Evolutionary conservation across 179 eudicot genomes (phyloP), one percentile per base, ranked within the genome.

Genomic region (Sideroxylon spinosum): DNA sequence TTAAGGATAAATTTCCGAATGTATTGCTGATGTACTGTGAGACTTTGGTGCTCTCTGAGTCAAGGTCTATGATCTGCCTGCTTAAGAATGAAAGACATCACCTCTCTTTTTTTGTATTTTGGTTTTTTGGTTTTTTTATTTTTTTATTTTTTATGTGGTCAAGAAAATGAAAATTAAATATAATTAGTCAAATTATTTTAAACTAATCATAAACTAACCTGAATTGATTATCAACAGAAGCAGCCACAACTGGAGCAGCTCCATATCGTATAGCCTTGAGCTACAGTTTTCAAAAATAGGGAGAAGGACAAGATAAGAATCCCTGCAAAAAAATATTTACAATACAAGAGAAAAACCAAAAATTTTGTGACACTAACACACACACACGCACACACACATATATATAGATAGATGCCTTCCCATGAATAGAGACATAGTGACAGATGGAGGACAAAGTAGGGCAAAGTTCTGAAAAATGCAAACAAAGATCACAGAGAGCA

Each of bases 221-320:
- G 79, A 82, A 83, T 73, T 85, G 82, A 67, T 75, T 76, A 70
- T 86, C 86, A 60, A 71, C 29, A 73, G 70, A 78, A 62, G 82
- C 73, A 32, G 76, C 61, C 65, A 83, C 76, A 44, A 89, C 74
- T 11, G 89, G 93, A 76, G 86, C 83, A 79, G 93, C 84, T 79
- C 93, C 91, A 76, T 89, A 89, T 79, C 78, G 83, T 37, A 88
- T 49, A 75, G 93, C 91, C 82, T 89, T 89, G 62, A 89, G 84
- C 89, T 89, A 65, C 19, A 80, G 4, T 59, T 71, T 66, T 57
- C 73, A 63, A 80, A 71, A 3, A 44, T 4, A 63, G 20, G 17
- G 19, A 26, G 6, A 13, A 17, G 7, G 19, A 52, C 44, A 37
- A 49, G 17, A 68, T 16, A 68, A 14, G 16, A 13, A 14, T 6